Percentiles rank a stretch among this genome's conserved stretches.
Evolutionary conservation across 1,284 basidiomycete species (phyloP).

Genomic region (Microbotryum intermedium): DNA sequence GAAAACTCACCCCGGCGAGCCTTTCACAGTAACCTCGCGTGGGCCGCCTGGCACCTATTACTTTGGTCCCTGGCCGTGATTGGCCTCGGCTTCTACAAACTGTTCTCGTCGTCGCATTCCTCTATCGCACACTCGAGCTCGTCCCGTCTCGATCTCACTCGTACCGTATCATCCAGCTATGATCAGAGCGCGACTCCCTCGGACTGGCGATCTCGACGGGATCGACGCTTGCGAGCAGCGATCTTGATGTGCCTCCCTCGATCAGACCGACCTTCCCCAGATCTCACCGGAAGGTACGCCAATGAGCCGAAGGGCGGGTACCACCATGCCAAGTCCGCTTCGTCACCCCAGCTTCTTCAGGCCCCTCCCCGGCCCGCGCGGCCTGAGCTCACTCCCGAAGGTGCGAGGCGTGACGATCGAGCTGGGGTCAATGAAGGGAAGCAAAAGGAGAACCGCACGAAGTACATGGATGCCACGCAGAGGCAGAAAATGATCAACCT

Average conservation of each 20-base stretch:
- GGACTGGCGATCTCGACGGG: constrained; percentile 8
- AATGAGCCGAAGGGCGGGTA: too few species aligned
- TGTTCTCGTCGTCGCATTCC: not conserved
- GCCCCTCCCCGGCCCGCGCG: too few species aligned
- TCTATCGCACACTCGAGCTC: not conserved
- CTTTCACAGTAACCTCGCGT: not conserved
- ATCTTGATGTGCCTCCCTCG: constrained; percentile 12
- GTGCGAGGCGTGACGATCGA: too few species aligned
- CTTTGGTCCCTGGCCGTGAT: not conserved
- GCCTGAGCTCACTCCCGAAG: too few species aligned
- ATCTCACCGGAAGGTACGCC: too few species aligned
- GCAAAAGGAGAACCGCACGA: too few species aligned
- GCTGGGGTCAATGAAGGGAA: too few species aligned
- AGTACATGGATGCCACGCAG: too few species aligned
- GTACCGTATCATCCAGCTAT: not conserved
- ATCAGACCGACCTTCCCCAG: too few species aligned
- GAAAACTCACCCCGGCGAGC: not conserved
- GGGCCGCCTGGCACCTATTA: constrained; percentile 17
- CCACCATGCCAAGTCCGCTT: too few species aligned
- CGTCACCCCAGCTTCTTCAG: too few species aligned
- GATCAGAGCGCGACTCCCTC: not conserved
- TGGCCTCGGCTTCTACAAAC: not conserved
- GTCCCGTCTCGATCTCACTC: not conserved
- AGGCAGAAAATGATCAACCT: too few species aligned
- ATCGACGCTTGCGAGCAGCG: constrained; percentile 12